Evolutionary conservation across 805 yeast species (phyloP), one percentile per base, ranked within the genome.

Genomic region (Saccharomycopsis sp.): DNA sequence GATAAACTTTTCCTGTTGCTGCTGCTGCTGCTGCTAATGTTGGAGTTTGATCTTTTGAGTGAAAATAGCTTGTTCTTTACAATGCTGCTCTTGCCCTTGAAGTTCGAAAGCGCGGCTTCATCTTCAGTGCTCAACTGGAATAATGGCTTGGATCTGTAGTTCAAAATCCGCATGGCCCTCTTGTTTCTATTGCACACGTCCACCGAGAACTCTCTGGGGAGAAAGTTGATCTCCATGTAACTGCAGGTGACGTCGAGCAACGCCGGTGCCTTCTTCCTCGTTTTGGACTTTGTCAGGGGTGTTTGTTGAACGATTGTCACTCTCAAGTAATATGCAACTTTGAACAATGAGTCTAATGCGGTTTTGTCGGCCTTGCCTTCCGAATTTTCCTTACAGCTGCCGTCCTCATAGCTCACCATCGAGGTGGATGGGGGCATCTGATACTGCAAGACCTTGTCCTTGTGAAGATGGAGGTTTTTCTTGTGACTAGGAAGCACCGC

Each of bases 351-450:
- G 13, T 30, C 40, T 8, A 37, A 17, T 15, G 40, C 34, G 18
- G n/a, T 5, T 13, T 10, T n/a, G n/a, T n/a, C n/a, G n/a, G n/a
- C n/a, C n/a, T n/a, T n/a, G n/a, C n/a, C n/a, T n/a, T n/a, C n/a
- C n/a, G n/a, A n/a, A n/a, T n/a, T n/a, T n/a, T n/a, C n/a, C n/a
- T n/a, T n/a, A n/a, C n/a, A n/a, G n/a, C n/a, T n/a, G n/a, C n/a
- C n/a, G n/a, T n/a, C n/a, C n/a, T n/a, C n/a, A n/a, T n/a, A n/a
- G n/a, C n/a, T n/a, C n/a, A n/a, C n/a, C n/a, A n/a, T n/a, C n/a
- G n/a, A n/a, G n/a, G n/a, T n/a, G n/a, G n/a, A n/a, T 19, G 45
- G 45, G n/a, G 45, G 45, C 9, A 41, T 18, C 18, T 25, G 38
- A 33, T 41, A 33, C 16, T 34, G 29, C 15, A 41, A 32, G 5